Percentiles rank a stretch among this genome's conserved stretches.
These are phyloP conservation scores for Gnomoniopsis sp. DNA, from an alignment of 2,329 filamentous ascomycete species.

Conservation along the genomic window DNA sequence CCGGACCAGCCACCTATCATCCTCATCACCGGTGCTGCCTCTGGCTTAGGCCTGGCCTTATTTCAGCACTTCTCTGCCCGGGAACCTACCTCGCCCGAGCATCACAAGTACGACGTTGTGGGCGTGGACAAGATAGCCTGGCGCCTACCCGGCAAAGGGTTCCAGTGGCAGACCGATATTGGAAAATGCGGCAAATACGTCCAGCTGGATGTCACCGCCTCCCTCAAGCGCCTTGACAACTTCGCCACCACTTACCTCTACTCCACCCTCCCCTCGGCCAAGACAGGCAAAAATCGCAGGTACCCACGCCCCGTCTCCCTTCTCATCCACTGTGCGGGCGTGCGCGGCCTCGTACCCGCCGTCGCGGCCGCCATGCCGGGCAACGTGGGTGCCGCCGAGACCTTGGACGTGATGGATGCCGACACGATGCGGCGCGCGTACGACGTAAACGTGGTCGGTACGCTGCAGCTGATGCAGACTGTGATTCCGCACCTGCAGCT, in stretches of 20 bases:
- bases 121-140: slow-evolving; percentile 12
- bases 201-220: slow-evolving; percentile 8
- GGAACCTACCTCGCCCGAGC: slow-evolving; percentile 8
- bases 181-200: neutral
- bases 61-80: slow-evolving; percentile 9
- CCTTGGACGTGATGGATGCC: slow-evolving; percentile 11
- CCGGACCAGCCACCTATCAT: slow-evolving; percentile 5
- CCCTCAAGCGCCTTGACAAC: neutral
- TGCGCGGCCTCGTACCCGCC: slow-evolving; percentile 12
- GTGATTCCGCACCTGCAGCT: slow-evolving; percentile 9
- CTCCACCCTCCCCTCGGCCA: neutral
- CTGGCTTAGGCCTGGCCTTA: slow-evolving; percentile 15
- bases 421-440: slow-evolving; percentile 8
- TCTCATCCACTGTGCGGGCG: slow-evolving; percentile 15
- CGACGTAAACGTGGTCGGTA: slow-evolving; percentile 13
- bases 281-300: slow-evolving; percentile 1
- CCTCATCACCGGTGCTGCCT: slow-evolving; percentile 12
- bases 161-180: neutral
- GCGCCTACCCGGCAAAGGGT: neutral
- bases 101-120: slow-evolving; percentile 18
- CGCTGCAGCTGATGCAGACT: slow-evolving; percentile 4
- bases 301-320: neutral
- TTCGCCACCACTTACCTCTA: slow-evolving; percentile 5
- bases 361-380: neutral
- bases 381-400: slow-evolving; percentile 11